Evolutionary conservation across 2,329 filamentous ascomycete species (phyloP), one percentile per base, ranked within the genome.

Genomic region (Fonsecaea pugnacius): DNA sequence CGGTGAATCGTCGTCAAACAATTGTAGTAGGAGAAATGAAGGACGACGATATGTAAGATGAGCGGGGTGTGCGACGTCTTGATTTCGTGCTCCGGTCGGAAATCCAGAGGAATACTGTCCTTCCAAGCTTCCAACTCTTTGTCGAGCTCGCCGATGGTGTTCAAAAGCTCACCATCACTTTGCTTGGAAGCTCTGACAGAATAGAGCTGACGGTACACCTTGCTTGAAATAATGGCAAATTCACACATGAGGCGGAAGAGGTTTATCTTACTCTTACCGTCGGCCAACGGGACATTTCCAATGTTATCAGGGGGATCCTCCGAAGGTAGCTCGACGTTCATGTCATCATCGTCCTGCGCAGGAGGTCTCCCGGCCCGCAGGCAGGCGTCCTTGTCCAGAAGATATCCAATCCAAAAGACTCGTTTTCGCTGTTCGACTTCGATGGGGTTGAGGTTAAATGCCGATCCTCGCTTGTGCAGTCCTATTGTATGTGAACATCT

Each of bases 11-110:
- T 99, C 0, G 94, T 97, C 58, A 99, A 80, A 72, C 93, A 97
- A 76, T 99, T 99, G 81, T 98, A 98, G 78, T 99, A 99, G 1
- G 92, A 89, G 73, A 99, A 96, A 76, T 99, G 95, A 63, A 99
- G 81, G 75, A 96, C 91, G 66, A 96, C 93, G 58, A 99, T 87
- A 70, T 98, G 94, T 21, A 99, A 82, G 21, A 98, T 93, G n/a
- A 98, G 83, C 0, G 94, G 93, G 0, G 92, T 96, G 75, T 97
- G 92, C 0, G 90, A 90, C 0, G 92, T 91, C 76, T 92, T 93
- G 77, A 99, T 98, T 77, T 97, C 93, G 75, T 97, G 89, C 76
- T 98, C 95, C 0, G 95, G 95, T n/a, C 95, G 87, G 79, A 97
- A 98, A 73, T 98, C 95, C 63, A 96, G 85, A 1, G 95, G 94